Conservation (phyloP, 1,284 basidiomycete genomes). For the Ganoderma lingzhi region DNA sequence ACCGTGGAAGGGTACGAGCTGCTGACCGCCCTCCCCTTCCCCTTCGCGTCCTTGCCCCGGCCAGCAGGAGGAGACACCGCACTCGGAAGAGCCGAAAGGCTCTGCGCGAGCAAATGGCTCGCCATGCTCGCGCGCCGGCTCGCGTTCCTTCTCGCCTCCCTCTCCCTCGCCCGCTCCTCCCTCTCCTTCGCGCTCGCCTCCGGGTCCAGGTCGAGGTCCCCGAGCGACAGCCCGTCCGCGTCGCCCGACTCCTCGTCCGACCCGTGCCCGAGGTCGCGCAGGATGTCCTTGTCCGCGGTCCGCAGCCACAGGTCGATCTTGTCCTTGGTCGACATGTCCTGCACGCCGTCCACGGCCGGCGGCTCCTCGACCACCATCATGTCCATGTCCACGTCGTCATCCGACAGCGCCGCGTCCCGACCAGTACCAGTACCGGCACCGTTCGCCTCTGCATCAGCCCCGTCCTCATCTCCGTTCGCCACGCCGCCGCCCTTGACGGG, state of each 20-base stretch:
- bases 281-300: constrained; percentile 27
- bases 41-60: constrained; percentile 44
- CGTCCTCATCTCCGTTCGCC: constrained; percentile 3
- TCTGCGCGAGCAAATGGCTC: constrained; percentile 63
- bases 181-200: constrained; percentile 30
- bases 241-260: constrained; percentile 10
- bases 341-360: constrained; percentile 9
- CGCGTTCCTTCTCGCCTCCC: constrained; percentile 44
- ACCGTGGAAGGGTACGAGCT: constrained; percentile 14
- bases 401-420: not conserved
- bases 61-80: constrained; percentile 48
- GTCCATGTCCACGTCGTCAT: constrained; percentile 6
- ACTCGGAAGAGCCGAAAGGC: constrained; percentile 54
- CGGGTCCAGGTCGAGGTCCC: not conserved
- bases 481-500: constrained; percentile 43
- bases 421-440: not conserved
- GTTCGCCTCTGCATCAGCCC: not conserved
- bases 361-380: not conserved
- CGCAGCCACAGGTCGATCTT: constrained; percentile 29
- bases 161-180: constrained; percentile 35
- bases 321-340: constrained; percentile 23
- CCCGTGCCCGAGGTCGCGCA: constrained; percentile 25
- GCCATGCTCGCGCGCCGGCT: constrained; percentile 67
- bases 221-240: constrained; percentile 7
- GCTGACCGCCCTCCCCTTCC: constrained; percentile 28